Percentiles rank a stretch among this genome's conserved stretches.
Conservation (phyloP, 2,329 filamentous ascomycete genomes). For the Colletotrichum euphorbiae region DNA sequence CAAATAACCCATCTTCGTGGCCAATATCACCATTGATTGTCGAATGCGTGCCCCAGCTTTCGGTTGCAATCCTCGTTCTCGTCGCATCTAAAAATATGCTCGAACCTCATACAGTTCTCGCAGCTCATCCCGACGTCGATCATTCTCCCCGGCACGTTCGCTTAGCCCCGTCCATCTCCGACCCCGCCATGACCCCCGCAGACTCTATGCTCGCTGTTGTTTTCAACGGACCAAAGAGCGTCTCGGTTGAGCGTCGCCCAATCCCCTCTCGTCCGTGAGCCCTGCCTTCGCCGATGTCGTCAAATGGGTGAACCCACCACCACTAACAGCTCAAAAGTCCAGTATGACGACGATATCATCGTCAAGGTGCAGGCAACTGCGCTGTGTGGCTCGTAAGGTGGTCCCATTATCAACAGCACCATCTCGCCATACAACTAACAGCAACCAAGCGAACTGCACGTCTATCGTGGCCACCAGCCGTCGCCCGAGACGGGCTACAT, state of each 20-base stretch:
- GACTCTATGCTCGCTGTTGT: conserved; percentile 87
- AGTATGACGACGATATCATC: conserved; percentile 79
- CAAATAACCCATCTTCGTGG: not conserved
- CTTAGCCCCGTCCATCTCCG: not conserved
- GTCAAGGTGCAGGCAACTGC: conserved; percentile 87
- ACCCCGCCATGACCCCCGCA: conserved; percentile 28
- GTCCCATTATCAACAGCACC: conserved; percentile 39
- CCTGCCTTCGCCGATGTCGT: not conserved
- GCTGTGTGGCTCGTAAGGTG: conserved; percentile 83
- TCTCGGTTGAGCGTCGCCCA: conserved; percentile 83
- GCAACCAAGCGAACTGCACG: conserved; percentile 78
- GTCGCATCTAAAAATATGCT: not conserved
- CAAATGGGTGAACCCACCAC: not conserved
- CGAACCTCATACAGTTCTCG: not conserved
- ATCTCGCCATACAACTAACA: conserved; percentile 15
- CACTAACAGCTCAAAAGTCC: conserved; percentile 58
- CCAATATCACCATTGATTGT: not conserved
- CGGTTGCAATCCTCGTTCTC: not conserved
- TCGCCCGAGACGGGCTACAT: conserved; percentile 69
- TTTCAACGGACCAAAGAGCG: conserved; percentile 81
- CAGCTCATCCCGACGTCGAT: not conserved
- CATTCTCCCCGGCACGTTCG: not conserved
- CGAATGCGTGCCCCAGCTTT: not conserved
- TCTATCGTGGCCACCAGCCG: conserved; percentile 84
- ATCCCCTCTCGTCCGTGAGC: conserved; percentile 70